Evolutionary conservation across 106 monocot species (phyloP), one percentile per base, ranked within the genome.

Genomic region (Phalaenopsis aphrodite): DNA sequence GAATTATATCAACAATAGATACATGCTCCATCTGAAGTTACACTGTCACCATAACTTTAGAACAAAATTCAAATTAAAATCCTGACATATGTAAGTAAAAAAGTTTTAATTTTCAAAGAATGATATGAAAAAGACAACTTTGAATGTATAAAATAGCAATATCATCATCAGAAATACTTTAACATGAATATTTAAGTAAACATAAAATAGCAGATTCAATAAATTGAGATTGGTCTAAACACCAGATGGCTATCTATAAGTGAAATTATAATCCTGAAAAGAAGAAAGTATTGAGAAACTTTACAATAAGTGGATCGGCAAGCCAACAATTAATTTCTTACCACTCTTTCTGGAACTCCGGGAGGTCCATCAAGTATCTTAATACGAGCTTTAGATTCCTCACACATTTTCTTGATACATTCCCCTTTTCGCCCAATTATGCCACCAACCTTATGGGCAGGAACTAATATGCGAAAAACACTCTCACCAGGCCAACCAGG

Each of bases 401-500:
- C 96, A 36, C 93, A 93, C 88, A 96, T 96, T 82, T 82, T 93
- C 55, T 96, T 96, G 7, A 96, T 93, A 58, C 42, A 90, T 77
- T 96, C 96, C 69, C 96, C 96, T 80, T 96, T 96, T 19, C 91
- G 91, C 1, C 96, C 96, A 86, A 96, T 96, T 41, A 96, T 84
- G 67, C 86, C 87, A 52, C 96, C 96, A 19, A 96, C 93, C 74
- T 93, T 96, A 45, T 90, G 90, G 10, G 84, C 73, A 77, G 96
- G 96, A 79, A 96, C 89, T 36, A 96, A 73, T 72, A 96, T 90
- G 23, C 96, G 86, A 49, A 96, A 96, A 56, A 93, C 91, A 81
- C 80, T 96, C 68, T 96, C 90, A 69, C 96, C 96, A 61, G 96
- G 96, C 96, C 96, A 96, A 56, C 96, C 96, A 72, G 91, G 89